phyloP scores from a whole-genome alignment of 257 asterid species.

The Nicotiana undulata region DNA sequence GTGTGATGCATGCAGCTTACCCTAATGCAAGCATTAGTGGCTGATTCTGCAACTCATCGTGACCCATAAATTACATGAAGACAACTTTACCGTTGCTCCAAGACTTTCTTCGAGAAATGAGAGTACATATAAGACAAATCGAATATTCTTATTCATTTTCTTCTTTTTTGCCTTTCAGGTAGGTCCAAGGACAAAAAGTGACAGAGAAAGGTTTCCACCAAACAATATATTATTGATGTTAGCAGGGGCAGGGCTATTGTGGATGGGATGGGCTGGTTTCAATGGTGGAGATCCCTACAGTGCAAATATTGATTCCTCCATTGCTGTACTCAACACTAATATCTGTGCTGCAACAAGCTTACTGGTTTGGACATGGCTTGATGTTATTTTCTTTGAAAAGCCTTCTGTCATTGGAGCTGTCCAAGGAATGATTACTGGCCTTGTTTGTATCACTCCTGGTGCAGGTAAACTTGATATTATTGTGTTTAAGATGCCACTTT shows the following conservation, averaged over 20 bases:
- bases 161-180: slow-evolving; percentile 25
- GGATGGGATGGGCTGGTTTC: slow-evolving; percentile 85
- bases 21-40: too few species aligned
- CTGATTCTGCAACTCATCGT: accelerated
- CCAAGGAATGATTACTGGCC: slow-evolving; percentile 73
- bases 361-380: slow-evolving; percentile 71
- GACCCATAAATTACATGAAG: too few species aligned
- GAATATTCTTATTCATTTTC: background rate
- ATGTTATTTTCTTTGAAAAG: slow-evolving; percentile 48
- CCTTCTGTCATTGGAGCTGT: slow-evolving; percentile 70
- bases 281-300: slow-evolving; percentile 70
- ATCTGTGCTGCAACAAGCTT: slow-evolving; percentile 72
- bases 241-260: slow-evolving; percentile 62
- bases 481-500: too few species aligned
- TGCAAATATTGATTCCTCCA: slow-evolving; percentile 63
- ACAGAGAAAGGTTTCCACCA: slow-evolving; percentile 58
- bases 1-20: too few species aligned
- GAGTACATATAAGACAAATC: background rate
- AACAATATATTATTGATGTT: slow-evolving; percentile 48
- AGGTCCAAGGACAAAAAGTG: slow-evolving; percentile 46
- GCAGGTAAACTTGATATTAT: slow-evolving; percentile 42
- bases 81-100: too few species aligned
- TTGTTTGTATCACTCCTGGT: slow-evolving; percentile 61
- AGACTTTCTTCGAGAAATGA: too few species aligned
- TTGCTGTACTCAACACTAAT: slow-evolving; percentile 66